A percentile compares a stretch with the other conserved stretches of the same genome.
Conservation (phyloP, 2,329 filamentous ascomycete species). For the Sarocladiaceae sp. region DNA sequence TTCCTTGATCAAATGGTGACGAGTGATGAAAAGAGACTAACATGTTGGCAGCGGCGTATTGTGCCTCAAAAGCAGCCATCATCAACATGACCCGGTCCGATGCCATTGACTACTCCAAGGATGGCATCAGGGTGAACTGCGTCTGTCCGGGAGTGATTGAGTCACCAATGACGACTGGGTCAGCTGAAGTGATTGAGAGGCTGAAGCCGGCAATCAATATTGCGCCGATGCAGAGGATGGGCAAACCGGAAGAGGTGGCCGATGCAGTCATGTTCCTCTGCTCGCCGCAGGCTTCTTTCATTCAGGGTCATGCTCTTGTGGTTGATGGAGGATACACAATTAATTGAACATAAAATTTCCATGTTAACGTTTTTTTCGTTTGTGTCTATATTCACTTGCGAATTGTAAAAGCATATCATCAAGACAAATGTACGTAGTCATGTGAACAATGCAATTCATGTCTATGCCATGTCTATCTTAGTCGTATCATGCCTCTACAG, state of each 20-base stretch:
- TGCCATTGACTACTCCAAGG: conserved; percentile 51
- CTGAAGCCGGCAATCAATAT: conserved; percentile 38
- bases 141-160: conserved; percentile 39
- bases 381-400: no score
- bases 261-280: conserved; percentile 46
- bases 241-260: conserved; percentile 43
- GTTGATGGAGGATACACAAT: conserved; percentile 51
- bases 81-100: conserved; percentile 54
- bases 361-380: background rate
- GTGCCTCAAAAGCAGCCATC: conserved; percentile 53
- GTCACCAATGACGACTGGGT: conserved; percentile 40
- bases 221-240: conserved; percentile 48
- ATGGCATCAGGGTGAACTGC: conserved; percentile 33
- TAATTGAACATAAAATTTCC: conserved; percentile 22
- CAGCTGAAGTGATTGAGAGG: conserved; percentile 31
- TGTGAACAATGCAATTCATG: background rate
- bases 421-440: no score
- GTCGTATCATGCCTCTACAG: background rate
- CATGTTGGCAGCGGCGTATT: conserved; percentile 44
- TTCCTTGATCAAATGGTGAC: conserved; percentile 25
- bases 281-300: conserved; percentile 43
- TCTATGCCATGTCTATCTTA: background rate
- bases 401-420: no score
- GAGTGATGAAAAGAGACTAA: background rate
- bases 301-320: conserved; percentile 47